Evolutionary conservation across 1,284 basidiomycete species (phyloP).

Genomic region (Pulveroboletus sp.): DNA sequence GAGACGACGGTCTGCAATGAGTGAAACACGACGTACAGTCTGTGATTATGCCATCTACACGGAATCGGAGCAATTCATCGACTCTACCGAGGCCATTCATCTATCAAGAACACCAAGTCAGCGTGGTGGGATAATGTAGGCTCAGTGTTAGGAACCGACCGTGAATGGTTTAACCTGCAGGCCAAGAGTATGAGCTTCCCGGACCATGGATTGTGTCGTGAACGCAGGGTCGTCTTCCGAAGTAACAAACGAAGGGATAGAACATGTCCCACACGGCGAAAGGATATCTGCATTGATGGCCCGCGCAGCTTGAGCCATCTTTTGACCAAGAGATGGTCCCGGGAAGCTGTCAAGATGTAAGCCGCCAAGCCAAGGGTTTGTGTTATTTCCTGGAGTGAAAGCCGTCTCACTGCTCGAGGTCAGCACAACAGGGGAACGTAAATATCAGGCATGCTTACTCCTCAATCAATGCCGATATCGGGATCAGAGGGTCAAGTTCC

Average conservation of each 20-base stretch:
- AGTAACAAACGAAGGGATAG: constrained; percentile 26
- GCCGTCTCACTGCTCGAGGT: constrained; percentile 43
- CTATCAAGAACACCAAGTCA: constrained; percentile 35
- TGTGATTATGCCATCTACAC: constrained; percentile 73
- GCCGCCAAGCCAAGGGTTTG: constrained; percentile 65
- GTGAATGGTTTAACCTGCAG: constrained; percentile 74
- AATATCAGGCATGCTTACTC: constrained; percentile 43
- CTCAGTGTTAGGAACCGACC: constrained; percentile 41
- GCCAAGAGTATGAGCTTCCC: constrained; percentile 61
- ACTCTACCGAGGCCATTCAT: constrained; percentile 61
- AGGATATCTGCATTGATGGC: constrained; percentile 66
- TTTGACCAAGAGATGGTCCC: constrained; percentile 53
- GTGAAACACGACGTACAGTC: constrained; percentile 47
- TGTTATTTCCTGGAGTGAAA: constrained; percentile 39
- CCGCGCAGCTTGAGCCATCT: constrained; percentile 67
- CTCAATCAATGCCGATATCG: constrained; percentile 61
- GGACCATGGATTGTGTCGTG: constrained; percentile 67
- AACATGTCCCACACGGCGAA: constrained; percentile 58
- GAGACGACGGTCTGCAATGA: constrained; percentile 2
- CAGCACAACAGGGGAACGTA: constrained; percentile 9
- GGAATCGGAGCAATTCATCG: constrained; percentile 57
- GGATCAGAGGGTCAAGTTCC: constrained; percentile 53
- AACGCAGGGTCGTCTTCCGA: constrained; percentile 53
- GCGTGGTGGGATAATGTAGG: neutral
- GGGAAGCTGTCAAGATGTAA: constrained; percentile 56